phyloP scores from a whole-genome alignment of 768 basidiomycete genomes.

The Phylloporus scabripes region DNA sequence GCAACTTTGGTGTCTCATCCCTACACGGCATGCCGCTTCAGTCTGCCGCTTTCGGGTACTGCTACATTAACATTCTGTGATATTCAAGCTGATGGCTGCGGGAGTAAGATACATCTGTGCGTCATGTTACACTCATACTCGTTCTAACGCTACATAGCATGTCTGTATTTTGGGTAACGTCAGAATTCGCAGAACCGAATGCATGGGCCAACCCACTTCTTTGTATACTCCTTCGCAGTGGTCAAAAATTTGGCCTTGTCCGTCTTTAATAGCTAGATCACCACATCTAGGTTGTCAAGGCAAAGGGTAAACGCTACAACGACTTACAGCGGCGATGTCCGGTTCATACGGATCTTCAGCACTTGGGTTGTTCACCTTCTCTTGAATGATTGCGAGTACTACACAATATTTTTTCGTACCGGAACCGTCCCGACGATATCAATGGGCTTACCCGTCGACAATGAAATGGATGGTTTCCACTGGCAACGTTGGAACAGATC shows the following conservation, averaged over 20 bases:
- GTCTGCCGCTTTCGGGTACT: conserved; percentile 19
- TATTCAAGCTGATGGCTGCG: not conserved
- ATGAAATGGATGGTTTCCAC: conserved; percentile 82
- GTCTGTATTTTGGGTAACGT: conserved; percentile 8
- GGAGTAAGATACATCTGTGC: not conserved
- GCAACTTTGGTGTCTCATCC: no score
- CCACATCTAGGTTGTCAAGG: conserved; percentile 1
- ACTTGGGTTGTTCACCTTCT: conserved; percentile 84
- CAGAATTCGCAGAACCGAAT: conserved; percentile 1
- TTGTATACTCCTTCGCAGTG: conserved; percentile 80
- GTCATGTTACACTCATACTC: conserved; percentile 7
- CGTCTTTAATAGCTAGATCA: conserved; percentile 61
- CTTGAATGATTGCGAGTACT: conserved; percentile 75
- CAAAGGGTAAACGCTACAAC: not conserved
- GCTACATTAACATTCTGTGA: no score
- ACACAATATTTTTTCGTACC: conserved; percentile 10
- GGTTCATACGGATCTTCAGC: conserved; percentile 87
- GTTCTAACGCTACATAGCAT: conserved; percentile 12
- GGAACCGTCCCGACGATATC: not conserved
- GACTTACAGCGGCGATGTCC: conserved; percentile 73
- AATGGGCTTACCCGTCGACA: conserved; percentile 54
- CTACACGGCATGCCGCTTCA: no score
- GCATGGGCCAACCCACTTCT: conserved; percentile 50
- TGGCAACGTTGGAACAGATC: conserved; percentile 28
- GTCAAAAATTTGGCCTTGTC: conserved; percentile 68